Base-by-base conservation (phyloP, 352 stramenopile genomes). In the Globisporangium viniferum region DNA sequence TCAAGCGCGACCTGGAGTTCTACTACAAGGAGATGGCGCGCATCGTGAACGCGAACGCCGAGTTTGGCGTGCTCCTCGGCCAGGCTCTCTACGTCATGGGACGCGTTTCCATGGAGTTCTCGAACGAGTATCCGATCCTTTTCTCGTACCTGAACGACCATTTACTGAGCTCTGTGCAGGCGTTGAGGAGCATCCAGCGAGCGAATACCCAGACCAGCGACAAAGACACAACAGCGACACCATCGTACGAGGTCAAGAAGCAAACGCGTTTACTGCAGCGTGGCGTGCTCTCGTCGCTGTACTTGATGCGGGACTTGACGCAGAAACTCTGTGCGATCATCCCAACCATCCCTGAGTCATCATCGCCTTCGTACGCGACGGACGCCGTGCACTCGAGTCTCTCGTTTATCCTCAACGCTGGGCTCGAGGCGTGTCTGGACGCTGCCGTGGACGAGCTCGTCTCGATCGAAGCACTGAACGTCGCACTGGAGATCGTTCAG, bases 1-100 rank as follows among this genome's bases (percentile, higher is more conserved):
- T 92, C 62, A 84, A 89, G 49, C 79, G 85, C 14, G 84, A 93
- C 33, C 64, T 89, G 14, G 78, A 91, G 8, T 92, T 90, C 73
- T 95, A 90, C 59, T 88, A 78, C 67, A 92, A 90, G 41, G 87
- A 95, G 64, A 81, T 94, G 63, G 46, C 71, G 33, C 75, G 73
- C 3, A 62, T 82, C 55, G 74, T 71, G 18, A 69, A 67, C 20
- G 64, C 36, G 0, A 73, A 77, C 5, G 56, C 71, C 18, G 67
- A 71, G 49, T 70, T 69, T 62, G 65, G 75, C 39, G 65, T 82
- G 5, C 51, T 86, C 8, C 54, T 80, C 2, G 71, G 73, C 8
- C 74, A 92, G 39, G 74, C 80, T 24, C 67, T 93, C 2, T 83
- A 77, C 57, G 63, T 74, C 0, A 69, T 94, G 53, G 85, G 82